Evolutionary conservation across 257 asterid species (phyloP), one percentile per base, ranked within the genome.

Genomic region (Euphrasia confusa): DNA sequence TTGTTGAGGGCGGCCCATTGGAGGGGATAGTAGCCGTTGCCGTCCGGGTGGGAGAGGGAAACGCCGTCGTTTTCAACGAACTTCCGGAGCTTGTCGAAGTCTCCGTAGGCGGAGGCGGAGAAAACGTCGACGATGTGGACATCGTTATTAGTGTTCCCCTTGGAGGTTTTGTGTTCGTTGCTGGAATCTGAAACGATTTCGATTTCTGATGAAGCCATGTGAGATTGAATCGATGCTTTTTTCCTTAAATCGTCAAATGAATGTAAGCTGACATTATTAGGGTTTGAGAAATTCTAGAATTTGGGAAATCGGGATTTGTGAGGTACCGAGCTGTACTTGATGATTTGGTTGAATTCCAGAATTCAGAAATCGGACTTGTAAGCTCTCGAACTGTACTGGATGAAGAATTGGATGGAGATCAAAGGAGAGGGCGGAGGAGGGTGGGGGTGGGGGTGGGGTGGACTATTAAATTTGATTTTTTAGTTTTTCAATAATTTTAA

Each of bases 1-100:
- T 81, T 89, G 86, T 92, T 89, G 77, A 92, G 95, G n/a, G 96
- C 85, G 2, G 97, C 91, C 97, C 97, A 92, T 74, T 92, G 97
- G 56, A 89, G 81, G 24, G 99, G 78, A 71, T 74, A 86, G 77
- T 86, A 92, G 4, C 99, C 97, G 67, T 84, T 84, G 11, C 86
- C 95, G 67, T 92, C 97, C 2, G 97, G 87, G 10, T 71, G 77
- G n/a, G 88, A 76, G 18, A 89, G 71, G 0, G 97, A 81, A 45
- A 62, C 81, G 53, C 97, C 96, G 57, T 83, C 97, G 65, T 66
- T 44, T 35, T 92, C 91, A 8, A 89, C 95, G 74, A 88, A 89
- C 54, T 81, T 72, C n/a, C 99, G 85, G 63, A 92, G 80, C 78
- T 83, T 89, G 54, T 67, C 83, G 44, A 83, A 77, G 77, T 89